Base-by-base conservation (phyloP, 129 eudicot species). In the Ambrosia artemisiifolia region DNA sequence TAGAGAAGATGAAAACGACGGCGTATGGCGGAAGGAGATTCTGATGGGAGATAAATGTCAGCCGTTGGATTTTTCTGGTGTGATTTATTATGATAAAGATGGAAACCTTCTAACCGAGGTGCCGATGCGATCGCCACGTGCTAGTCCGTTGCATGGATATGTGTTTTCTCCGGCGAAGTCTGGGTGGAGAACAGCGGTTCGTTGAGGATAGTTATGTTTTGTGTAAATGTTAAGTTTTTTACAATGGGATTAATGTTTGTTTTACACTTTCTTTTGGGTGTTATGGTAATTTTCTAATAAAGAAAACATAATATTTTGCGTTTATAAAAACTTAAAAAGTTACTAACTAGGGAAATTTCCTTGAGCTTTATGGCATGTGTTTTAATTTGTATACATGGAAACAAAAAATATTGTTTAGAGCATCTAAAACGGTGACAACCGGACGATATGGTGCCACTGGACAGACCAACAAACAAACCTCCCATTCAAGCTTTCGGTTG, bases 81-180 rank as follows among this genome's bases (percentile, higher is more conserved):
- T 76, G 8, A 76, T 76, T 35, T 76, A 76, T 40, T 76, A 76
- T 16, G 73, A 76, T 67, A 67, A 56, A 66, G 68, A 76, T 5
- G 80, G 80, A 2, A 76, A 82, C 6, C 65, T 34, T 5, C 14
- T 78, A 18, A 30, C 56, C 19, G 86, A 85, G 12, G 6, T 77
- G 1, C 89, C 86, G 7, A 40, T 75, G 56, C 82, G 72, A 34
- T 85, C 89, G 20, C 89, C 74, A 0, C 80, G 80, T 11, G 68
- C 80, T 1, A 76, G 80, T 55, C 74, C 80, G 34, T 67, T 67
- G 46, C 80, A 64, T 8, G 78, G 71, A 6, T 72, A 72, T 46
- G 18, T 0, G 12, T 44, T 3, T 71, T 7, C 75, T 40, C 75
- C 76, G 68, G 17, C 76, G 46, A 71, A 32, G 46, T 57, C 76